Evolutionary conservation across 768 basidiomycete genomes (phyloP), one percentile per base, ranked within the genome.

Genomic region (Strobilomyces confusus): DNA sequence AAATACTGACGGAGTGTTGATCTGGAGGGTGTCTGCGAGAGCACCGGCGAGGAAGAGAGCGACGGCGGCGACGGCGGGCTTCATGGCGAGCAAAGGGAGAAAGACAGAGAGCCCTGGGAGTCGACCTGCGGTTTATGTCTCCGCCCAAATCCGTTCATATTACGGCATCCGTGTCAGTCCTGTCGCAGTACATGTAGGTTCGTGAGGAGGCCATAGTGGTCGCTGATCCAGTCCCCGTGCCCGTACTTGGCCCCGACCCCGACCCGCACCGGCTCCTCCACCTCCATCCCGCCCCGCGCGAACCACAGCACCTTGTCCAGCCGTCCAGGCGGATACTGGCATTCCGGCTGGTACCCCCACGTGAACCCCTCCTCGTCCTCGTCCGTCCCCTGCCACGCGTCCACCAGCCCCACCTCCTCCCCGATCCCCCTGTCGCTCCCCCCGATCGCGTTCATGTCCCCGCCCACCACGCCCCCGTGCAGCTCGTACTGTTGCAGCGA

Each of bases 1-100:
- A 29, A 14, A 32, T 32, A 77, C 87, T 63, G 59, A 89, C 88
- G 89, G 89, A 34, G 89, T 92, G 66, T 87, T 84, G 66, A 90
- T 73, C 1, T 59, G 71, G 58, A 83, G 63, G 9, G 15, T 7
- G 63, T 78, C 79, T 17, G 79, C 83, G 23, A 74, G 38, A 45
- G 68, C 81, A 30, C 68, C 68, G 46, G 69, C 66, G 43, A 70
- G 73, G 57, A 77, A 65, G 58, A 81, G 68, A 40, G 70, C 71
- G 60, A 80, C 51, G 49, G 75, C 62, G 44, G 73, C 62, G 52
- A 71, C 11, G 50, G 55, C 8, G 56, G 71, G 65, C 73, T 79
- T 80, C 84, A 84, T 84, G 62, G 67, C 73, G 58, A 59, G 48
- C 11, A 20, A 15, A 60, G 51, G 61, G 60, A 59, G 4, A 45